These are phyloP conservation scores for Hypoxylon sp. DNA, from an alignment of 2,329 filamentous ascomycete species.

Conservation along the genomic window DNA sequence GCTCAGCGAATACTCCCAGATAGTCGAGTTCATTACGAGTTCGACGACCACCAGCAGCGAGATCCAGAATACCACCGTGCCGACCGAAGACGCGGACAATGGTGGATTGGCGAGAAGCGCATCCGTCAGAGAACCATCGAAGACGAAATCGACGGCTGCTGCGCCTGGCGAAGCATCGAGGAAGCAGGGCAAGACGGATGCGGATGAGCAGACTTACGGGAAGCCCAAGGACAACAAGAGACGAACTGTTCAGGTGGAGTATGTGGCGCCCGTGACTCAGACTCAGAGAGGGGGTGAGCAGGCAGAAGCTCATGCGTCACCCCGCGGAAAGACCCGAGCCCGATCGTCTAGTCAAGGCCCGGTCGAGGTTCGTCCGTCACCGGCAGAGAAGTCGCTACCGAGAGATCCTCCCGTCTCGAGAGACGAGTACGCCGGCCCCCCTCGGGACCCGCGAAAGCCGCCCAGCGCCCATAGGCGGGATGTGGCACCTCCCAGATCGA, in stretches of 20 bases:
- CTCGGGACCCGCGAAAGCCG: conserved; percentile 50
- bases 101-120: conserved; percentile 80
- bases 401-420: conserved; percentile 61
- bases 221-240: conserved; percentile 86
- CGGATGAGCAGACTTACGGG: conserved; percentile 62
- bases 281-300: conserved; percentile 73
- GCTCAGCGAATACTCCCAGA: conserved; percentile 95
- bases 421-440: conserved; percentile 51
- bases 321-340: conserved; percentile 55
- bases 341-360: conserved; percentile 64
- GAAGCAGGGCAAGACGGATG: conserved; percentile 78
- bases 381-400: conserved; percentile 66
- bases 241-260: conserved; percentile 95
- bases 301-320: conserved; percentile 42
- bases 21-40: conserved; percentile 96
- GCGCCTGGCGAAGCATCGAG: conserved; percentile 70
- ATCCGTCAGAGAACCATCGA: conserved; percentile 87
- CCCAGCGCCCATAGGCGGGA: conserved; percentile 59
- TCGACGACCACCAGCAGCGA: conserved; percentile 88
- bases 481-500: conserved; percentile 56
- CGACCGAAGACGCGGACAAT: conserved; percentile 64
- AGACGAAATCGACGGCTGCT: conserved; percentile 64
- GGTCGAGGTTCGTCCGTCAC: conserved; percentile 50
- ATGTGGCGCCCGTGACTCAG: conserved; percentile 88
- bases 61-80: conserved; percentile 80